Base-by-base conservation (phyloP, 169 alveolate species). In the Plasmodium falciparum region DNA sequence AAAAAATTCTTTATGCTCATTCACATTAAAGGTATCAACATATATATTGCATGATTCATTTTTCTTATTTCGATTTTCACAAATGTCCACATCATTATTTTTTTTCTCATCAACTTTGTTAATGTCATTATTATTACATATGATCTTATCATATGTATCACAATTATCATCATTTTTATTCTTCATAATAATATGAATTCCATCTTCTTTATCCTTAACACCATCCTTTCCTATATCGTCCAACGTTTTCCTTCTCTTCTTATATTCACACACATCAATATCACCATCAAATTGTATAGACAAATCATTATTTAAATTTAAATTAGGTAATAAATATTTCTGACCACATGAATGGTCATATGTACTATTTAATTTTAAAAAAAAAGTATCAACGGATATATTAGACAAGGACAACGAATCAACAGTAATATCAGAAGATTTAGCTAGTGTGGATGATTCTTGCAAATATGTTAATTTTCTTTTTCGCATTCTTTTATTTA, bases 241-340 rank as follows among this genome's bases (percentile, higher is more conserved):
- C 22, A 56, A 72, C 26, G 54, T 69, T 83, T 43, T 78, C 45
- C 52, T 78, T 71, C 76, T 63, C 69, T 66, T 78, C 71, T 78
- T 83, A 59, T 83, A 83, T 69, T 83, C 74, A 69, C 83, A 83
- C 52, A 73, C 73, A 11, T 83, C 91, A 24, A 83, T 83, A 22
- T 83, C 91, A 22, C 91, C 91, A 83, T 83, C 91, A 83, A 83
- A 83, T 49, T 83, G 91, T 83, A 83, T 83, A 11, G 91, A 83
- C 43, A 83, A 83, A 33, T 83, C 91, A 47, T 56, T 83, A 70
- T 83, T 83, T 72, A 83, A 69, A 69, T 43, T 69, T 67, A 83
- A 69, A 59, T 83, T 83, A n/a, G 85, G 80, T 49, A 83, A 58
- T 52, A 83, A 69, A 49, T 83, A 83, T 49, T 73, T 69, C 20